Base-by-base conservation (phyloP, 345 rosid genomes). In the Lepidium sativum region DNA sequence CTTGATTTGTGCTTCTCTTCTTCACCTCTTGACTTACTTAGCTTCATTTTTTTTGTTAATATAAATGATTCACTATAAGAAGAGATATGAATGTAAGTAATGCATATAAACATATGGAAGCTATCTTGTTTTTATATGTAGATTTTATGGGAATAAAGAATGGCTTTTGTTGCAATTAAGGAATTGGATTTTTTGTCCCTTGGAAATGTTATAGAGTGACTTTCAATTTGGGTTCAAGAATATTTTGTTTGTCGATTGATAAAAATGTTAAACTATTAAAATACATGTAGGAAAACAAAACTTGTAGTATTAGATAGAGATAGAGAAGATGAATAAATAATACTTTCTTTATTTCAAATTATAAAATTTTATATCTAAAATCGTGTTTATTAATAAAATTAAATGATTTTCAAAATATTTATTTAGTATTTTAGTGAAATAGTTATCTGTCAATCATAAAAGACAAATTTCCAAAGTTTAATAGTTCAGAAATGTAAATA, bases 131-230 rank as follows among this genome's bases (percentile, higher is more conserved):
- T 54, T 12, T 55, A 13, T 54, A 25, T 25, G 2, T 17, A 17
- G n/a, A n/a, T n/a, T n/a, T 33, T 12, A 21, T 13, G 18, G 62
- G 62, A 56, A 23, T 38, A 38, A 56, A 56, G 1, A 8, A 13
- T 55, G 53, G 8, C 75, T 63, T 71, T 65, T 71, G 52, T 62
- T 71, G 59, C 52, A 71, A 48, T 39, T 48, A n/a, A 71, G 40
- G 65, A 40, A 71, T 71, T 17, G 7, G 20, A 71, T 56, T 56
- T 21, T 56, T 23, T 56, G 34, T 56, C 8, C 6, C 11, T 56
- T 38, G 1, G 23, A 8, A 38, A 23, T 10, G 47, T 56, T 56
- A 38, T 23, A 23, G 47, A 39, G 39, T 56, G 47, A 39, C 62
- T 56, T 56, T 20, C 31, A 8, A 55, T 20, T 27, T 37, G 60